These are phyloP conservation scores for Cicer bijugum DNA, from an alignment of 306 rosid genomes.

Conservation along the genomic window DNA sequence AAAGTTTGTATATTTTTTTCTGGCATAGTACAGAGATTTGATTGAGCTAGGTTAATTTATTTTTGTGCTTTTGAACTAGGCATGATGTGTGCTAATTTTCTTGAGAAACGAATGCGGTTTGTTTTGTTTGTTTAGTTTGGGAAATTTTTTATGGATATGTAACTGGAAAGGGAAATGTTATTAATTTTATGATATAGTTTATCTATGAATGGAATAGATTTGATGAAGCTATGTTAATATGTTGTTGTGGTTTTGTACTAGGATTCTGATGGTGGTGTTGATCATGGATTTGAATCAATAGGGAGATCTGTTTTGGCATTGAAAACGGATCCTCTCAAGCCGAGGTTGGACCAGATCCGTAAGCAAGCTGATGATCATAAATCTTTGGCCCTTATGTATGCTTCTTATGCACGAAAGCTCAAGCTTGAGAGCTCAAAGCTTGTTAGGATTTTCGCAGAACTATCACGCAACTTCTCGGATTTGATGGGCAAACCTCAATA, in stretches of 20 bases:
- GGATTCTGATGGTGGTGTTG: slow-evolving; percentile 59
- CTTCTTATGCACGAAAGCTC: slow-evolving; percentile 83
- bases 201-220: neutral
- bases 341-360: slow-evolving; percentile 87
- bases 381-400: slow-evolving; percentile 70
- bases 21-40: slow-evolving; percentile 18
- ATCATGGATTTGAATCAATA: slow-evolving; percentile 55
- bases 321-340: slow-evolving; percentile 88
- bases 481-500: slow-evolving; percentile 70
- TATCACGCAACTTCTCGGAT: slow-evolving; percentile 75
- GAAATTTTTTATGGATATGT: neutral
- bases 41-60: neutral
- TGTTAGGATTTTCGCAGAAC: slow-evolving; percentile 80
- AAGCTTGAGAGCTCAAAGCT: slow-evolving; percentile 92
- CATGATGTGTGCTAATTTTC: slow-evolving; percentile 23
- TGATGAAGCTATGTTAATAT: slow-evolving; percentile 25
- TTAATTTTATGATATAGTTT: neutral
- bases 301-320: slow-evolving; percentile 76
- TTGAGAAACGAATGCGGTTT: neutral
- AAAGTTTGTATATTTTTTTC: slow-evolving; percentile 5
- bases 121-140: neutral
- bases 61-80: slow-evolving; percentile 49
- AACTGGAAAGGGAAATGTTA: slow-evolving; percentile 1
- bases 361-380: slow-evolving; percentile 94
- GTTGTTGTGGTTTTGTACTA: slow-evolving; percentile 43